Evolutionary conservation across 176 grass and related monocot species (phyloP).

Genomic region (Poa pratensis): DNA sequence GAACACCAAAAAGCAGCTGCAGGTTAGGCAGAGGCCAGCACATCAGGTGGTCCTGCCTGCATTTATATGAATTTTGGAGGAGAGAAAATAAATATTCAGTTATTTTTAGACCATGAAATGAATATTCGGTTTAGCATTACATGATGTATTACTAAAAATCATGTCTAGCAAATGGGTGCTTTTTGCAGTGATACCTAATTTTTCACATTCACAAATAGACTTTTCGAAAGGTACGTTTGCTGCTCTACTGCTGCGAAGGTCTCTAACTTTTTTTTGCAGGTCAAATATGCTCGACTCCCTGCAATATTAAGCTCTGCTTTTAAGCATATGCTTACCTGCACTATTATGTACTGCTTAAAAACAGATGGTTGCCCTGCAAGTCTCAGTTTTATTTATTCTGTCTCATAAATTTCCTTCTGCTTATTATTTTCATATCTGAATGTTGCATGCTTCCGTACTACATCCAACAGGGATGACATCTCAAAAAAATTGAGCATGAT

Average conservation of each 20-base stretch:
- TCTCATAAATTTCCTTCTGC: not conserved
- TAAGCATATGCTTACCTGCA: not conserved
- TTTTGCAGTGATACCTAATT: not conserved
- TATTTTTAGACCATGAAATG: not conserved
- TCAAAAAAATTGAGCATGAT: not conserved
- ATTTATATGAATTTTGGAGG: not conserved
- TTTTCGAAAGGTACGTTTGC: not conserved
- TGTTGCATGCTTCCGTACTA: not conserved
- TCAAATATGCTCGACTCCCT: not conserved
- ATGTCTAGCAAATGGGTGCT: not conserved
- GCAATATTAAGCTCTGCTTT: not conserved
- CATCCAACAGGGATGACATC: not conserved
- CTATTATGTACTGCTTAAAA: not conserved
- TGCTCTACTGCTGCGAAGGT: not conserved
- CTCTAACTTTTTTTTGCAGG: not conserved
- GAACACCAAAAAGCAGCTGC: not conserved
- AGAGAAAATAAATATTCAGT: not conserved
- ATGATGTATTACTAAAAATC: not conserved
- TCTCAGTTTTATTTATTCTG: not conserved
- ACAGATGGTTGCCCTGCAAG: no score
- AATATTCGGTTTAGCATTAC: not conserved
- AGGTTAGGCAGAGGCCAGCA: not conserved
- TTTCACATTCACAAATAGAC: not conserved
- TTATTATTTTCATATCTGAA: not conserved
- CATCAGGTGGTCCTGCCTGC: slow-evolving; percentile 13